These are phyloP conservation scores for rapeseed (Brassica napus) DNA, from an alignment of 345 rosid genomes.

Conservation along the genomic window DNA sequence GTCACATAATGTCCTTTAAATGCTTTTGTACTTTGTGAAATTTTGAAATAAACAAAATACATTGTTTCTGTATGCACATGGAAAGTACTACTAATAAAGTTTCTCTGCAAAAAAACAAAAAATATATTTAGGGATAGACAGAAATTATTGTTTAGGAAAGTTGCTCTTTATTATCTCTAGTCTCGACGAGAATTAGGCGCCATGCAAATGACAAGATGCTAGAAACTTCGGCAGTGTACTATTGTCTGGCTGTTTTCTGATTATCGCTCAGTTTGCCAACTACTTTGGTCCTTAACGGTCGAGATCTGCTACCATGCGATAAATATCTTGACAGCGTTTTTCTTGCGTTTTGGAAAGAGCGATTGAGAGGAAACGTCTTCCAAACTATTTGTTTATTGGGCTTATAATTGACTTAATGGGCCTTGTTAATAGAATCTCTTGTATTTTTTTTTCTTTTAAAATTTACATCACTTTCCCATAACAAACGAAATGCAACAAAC, in stretches of 20 bases:
- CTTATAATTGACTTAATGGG: slow-evolving; percentile 13
- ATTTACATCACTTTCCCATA: slow-evolving; percentile 11
- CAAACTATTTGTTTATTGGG: slow-evolving; percentile 2
- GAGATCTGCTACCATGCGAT: background rate
- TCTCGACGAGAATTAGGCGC: background rate
- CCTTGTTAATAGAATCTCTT: slow-evolving; percentile 6
- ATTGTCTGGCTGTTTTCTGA: background rate
- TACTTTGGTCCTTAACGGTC: slow-evolving; percentile 7
- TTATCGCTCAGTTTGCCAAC: background rate
- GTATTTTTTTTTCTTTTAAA: background rate
- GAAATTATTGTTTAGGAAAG: background rate
- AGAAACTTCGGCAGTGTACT: slow-evolving; percentile 19
- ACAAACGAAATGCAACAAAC: slow-evolving; percentile 23
- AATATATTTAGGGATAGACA: background rate
- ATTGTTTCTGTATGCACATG: background rate
- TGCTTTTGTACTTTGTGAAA: background rate
- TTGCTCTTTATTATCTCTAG: background rate
- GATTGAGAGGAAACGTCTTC: background rate
- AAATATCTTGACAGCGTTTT: background rate
- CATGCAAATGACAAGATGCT: slow-evolving; percentile 19
- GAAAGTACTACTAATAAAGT: background rate
- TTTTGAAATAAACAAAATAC: background rate
- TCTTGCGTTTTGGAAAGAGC: background rate
- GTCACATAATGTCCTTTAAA: background rate
- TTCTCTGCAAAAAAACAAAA: background rate